These are phyloP conservation scores for Citrus inodora DNA, from an alignment of 345 rosid species.

Conservation along the genomic window DNA sequence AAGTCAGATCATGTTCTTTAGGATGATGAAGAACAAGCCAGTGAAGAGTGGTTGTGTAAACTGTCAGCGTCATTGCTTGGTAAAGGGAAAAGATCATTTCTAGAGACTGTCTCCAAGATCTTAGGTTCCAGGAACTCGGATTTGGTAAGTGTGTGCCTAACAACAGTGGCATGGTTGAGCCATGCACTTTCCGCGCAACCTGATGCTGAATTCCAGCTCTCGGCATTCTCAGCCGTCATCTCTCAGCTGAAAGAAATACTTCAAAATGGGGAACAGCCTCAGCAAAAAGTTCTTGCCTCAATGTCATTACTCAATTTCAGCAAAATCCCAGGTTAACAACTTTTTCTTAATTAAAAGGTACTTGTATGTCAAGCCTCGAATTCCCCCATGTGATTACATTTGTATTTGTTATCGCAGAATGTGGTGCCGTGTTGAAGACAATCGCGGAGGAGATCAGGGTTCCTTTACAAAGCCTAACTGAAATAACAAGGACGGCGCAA, in stretches of 20 bases:
- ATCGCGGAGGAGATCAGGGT: conserved; percentile 39
- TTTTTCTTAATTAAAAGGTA: not conserved
- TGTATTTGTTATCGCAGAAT: conserved; percentile 36
- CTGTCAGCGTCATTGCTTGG: conserved; percentile 39
- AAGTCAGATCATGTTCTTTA: conserved; percentile 13
- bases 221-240: conserved; percentile 38
- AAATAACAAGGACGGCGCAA: conserved; percentile 48
- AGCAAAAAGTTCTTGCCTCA: conserved; percentile 53
- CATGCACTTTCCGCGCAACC: conserved; percentile 33
- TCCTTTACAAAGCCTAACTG: conserved; percentile 35
- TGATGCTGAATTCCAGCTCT: conserved; percentile 32
- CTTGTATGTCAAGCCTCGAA: not conserved
- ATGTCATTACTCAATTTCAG: conserved; percentile 46
- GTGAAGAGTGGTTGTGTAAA: conserved; percentile 36
- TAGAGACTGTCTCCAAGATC: conserved; percentile 42
- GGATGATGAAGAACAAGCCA: conserved; percentile 39
- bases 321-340: conserved; percentile 44
- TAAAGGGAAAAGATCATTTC: conserved; percentile 30
- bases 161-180: conserved; percentile 50
- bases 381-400: not conserved
- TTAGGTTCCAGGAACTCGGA: conserved; percentile 32
- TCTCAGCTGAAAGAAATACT: conserved; percentile 42
- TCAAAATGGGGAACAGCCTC: conserved; percentile 28
- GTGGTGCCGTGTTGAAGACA: conserved; percentile 41
- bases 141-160: conserved; percentile 37